Evolutionary conservation across 495 filamentous ascomycete genomes (phyloP), one percentile per base, ranked within the genome.

Genomic region (Peziza echinospora): DNA sequence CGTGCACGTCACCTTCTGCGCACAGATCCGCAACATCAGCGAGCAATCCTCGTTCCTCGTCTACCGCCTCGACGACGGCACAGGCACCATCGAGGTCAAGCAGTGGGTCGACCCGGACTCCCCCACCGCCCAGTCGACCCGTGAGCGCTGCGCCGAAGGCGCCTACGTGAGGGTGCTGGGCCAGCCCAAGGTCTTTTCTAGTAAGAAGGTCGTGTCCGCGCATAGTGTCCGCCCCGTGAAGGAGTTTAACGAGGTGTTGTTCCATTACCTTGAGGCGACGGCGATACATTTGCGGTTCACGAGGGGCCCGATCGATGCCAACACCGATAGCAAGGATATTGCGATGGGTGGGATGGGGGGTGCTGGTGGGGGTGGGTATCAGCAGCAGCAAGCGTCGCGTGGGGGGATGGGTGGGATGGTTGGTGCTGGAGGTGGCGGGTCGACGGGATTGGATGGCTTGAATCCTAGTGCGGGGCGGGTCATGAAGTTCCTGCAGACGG

Each of bases 11-110:
- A 84, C 79, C 22, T 75, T 94, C 56, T 72, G 94, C 52, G 91
- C 83, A 25, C 86, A 92, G 65, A 78, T 97, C 30, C 82, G 82
- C 57, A 76, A 79, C 60, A 76, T 93, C 62, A 79, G 74, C 58
- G 67, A 71, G n/a, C 84, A 92, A 65, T 69, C 80, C 42, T 93
- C 87, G 47, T 91, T 93, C 66, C 70, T 81, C 49, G 92, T 81
- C 25, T 94, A 92, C 72, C 79, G 75, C 53, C 64, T 96, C 53
- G 91, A 96, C 64, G 89, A 97, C 65, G 89, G 91, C 62, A 96
- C 89, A 0, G 89, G 83, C 48, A 68, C 74, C 23, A 75, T 93
- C 47, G 89, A 97, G 67, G 85, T 84, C 34, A 94, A 93, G 68
- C 75, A 82, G 62, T 96, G 84, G 83, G 65, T 85, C 19, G 83